These are phyloP conservation scores for Phytophthora sansomeana DNA, from an alignment of 352 stramenopile species.

Conservation along the genomic window DNA sequence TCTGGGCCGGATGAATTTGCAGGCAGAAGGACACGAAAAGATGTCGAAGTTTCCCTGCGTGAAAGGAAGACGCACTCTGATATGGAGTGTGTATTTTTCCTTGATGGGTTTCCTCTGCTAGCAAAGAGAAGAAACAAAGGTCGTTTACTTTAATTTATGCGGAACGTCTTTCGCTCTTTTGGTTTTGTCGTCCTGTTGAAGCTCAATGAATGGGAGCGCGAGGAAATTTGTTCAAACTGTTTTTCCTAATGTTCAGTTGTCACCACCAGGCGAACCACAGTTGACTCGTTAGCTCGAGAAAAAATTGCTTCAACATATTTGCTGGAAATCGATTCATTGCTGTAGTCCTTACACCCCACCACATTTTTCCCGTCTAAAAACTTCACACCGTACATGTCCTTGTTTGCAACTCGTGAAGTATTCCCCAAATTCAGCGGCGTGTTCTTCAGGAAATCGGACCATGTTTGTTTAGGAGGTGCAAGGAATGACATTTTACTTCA, in stretches of 20 bases:
- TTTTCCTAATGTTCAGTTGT: neutral
- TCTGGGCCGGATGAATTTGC: neutral
- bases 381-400: neutral
- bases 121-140: neutral
- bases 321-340: neutral
- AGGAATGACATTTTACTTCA: slow-evolving; percentile 15
- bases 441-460: slow-evolving; percentile 1
- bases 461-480: neutral
- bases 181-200: neutral
- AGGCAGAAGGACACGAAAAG: neutral
- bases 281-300: neutral
- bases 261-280: neutral
- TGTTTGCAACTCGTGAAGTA: neutral
- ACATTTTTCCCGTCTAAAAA: neutral
- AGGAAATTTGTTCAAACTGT: too few relatives aligned
- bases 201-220: slow-evolving; percentile 6
- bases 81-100: neutral
- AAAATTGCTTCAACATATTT: neutral
- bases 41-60: neutral
- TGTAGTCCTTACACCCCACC: slow-evolving; percentile 3
- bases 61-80: neutral
- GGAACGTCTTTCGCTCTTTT: slow-evolving; percentile 17
- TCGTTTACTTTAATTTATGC: slow-evolving; percentile 1
- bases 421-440: slow-evolving; percentile 1
- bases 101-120: slow-evolving; percentile 8